Conservation (phyloP, 768 basidiomycete species). For the Amanita molliuscula region DNA sequence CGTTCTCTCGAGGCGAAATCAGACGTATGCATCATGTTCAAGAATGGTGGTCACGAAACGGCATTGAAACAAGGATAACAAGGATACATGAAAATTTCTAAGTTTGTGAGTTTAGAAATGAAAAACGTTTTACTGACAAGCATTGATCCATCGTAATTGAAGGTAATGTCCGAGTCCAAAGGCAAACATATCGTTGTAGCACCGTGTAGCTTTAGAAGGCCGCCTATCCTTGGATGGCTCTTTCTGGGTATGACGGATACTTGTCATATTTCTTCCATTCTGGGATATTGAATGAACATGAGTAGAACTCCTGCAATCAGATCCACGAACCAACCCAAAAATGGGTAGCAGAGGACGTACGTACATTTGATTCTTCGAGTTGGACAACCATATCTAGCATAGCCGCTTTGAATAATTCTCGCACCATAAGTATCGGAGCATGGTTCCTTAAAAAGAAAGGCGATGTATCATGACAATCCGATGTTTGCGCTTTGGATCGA, state of each 20-base stretch:
- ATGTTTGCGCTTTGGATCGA: no score
- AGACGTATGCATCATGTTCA: no score
- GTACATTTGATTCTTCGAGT: no score
- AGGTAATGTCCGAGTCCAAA: no score
- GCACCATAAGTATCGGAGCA: no score
- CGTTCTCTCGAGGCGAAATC: not conserved
- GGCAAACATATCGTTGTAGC: not conserved
- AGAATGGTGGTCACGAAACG: not conserved
- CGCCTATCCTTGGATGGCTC: not conserved
- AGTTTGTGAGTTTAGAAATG: not conserved
- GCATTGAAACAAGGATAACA: not conserved
- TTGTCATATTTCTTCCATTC: no score
- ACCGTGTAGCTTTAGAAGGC: not conserved
- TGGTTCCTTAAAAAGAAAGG: no score
- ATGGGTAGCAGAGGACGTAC: no score
- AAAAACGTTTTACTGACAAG: not conserved
- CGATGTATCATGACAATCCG: no score
- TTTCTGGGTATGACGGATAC: not conserved
- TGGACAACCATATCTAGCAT: no score
- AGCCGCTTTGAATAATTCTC: no score
- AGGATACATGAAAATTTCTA: not conserved
- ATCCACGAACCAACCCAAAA: no score
- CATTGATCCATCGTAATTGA: not conserved
- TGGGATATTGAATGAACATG: not conserved
- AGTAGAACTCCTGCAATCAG: not conserved